Base-by-base conservation (phyloP, 2,329 filamentous ascomycete genomes). In the Sphaerostilbella broomeana region DNA sequence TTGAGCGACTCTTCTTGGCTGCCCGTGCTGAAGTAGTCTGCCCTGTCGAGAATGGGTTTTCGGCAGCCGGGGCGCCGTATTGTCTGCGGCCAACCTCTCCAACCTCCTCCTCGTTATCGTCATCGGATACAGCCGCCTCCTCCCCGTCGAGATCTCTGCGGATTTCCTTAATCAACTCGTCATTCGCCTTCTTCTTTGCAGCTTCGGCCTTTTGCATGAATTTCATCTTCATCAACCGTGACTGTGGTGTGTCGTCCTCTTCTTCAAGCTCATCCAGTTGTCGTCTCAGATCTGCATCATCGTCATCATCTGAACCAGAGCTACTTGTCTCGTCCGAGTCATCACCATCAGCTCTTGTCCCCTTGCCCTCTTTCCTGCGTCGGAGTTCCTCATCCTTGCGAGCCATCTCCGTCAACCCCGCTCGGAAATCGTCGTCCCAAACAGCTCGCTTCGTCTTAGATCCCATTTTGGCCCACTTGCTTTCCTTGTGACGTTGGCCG, bases 171-270 rank as follows among this genome's bases (percentile, higher is more conserved):
- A 86, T 66, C 41, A 86, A 76, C 40, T 85, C 83, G 51, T 95
- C 86, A 50, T 97, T 95, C 42, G 79, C 75, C 47, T 82, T 77
- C 60, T 82, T 88, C 53, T 79, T 79, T 25, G 79, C 72, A 19
- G 82, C 84, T 54, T 95, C 89, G 2, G 88, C 86, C 49, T 83
- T 87, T 53, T 83, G 79, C 92, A 98, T 97, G 59, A 98, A 98
- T 45, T 86, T 86, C 82, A 98, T 87, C 36, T 76, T 75, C 61
- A 86, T 79, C 6, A 98, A 66, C 51, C 78, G 82, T 11, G 81
- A 81, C 50, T 75, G 70, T 0, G 75, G 75, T 13, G 58, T 67
- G n/a, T 64, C 65, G 16, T 75, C 72, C 11, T 70, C 63, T 7
- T 64, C 56, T 22, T 67, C 64, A 8, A 68, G 62, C 13, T 64